These are phyloP conservation scores for Hygrocybe coccinea DNA, from an alignment of 768 basidiomycete genomes.

Conservation along the genomic window DNA sequence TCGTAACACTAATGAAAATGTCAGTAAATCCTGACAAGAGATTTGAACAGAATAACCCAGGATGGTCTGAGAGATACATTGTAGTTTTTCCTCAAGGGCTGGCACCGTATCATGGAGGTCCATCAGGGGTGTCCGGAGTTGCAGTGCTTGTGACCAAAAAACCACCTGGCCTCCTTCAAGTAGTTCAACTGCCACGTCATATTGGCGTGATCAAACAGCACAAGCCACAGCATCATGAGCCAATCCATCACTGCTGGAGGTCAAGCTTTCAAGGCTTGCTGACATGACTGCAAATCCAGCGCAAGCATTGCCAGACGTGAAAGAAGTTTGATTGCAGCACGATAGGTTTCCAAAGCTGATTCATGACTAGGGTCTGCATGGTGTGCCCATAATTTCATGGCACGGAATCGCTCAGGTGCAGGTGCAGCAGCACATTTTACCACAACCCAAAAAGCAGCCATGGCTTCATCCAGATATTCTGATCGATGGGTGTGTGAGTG, in stretches of 20 bases:
- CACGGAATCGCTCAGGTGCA: conserved; percentile 7
- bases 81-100: conserved; percentile 12
- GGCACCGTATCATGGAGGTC: conserved; percentile 15
- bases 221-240: conserved; percentile 24
- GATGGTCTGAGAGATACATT: background rate
- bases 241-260: no score
- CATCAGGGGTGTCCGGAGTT: conserved; percentile 21
- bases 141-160: conserved; percentile 29
- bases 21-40: no score
- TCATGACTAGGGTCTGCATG: background rate
- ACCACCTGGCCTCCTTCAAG: conserved; percentile 30
- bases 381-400: background rate
- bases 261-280: conserved; percentile 12
- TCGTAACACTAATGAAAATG: no score
- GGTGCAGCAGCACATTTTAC: conserved; percentile 8
- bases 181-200: conserved; percentile 24
- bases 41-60: no score
- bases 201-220: conserved; percentile 19
- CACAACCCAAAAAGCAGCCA: conserved; percentile 18
- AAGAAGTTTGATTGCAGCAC: conserved; percentile 22
- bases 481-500: background rate
- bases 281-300: conserved; percentile 14
- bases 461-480: conserved; percentile 20
- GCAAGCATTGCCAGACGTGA: conserved; percentile 15
- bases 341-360: conserved; percentile 29